Conservation (phyloP, 352 stramenopile species). For the Pythium insidiosum region DNA sequence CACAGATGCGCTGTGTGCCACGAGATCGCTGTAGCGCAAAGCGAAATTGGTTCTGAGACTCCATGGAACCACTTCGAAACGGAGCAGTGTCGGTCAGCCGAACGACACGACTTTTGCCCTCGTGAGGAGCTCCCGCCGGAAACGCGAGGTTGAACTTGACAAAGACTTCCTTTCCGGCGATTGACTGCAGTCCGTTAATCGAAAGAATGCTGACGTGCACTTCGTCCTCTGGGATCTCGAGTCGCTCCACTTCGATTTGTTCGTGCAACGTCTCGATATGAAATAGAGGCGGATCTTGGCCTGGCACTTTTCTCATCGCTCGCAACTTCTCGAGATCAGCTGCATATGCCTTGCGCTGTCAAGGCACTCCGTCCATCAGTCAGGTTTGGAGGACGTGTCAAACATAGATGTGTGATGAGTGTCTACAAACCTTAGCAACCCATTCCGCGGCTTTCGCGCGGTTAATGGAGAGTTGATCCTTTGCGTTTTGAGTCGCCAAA, state of each 20-base stretch:
- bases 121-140: constrained; percentile 38
- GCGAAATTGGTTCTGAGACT: constrained; percentile 20
- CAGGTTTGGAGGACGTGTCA: neutral
- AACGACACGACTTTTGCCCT: constrained; percentile 43
- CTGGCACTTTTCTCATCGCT: constrained; percentile 31
- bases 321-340: constrained; percentile 39
- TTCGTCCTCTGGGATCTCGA: constrained; percentile 36
- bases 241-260: constrained; percentile 36
- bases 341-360: constrained; percentile 53
- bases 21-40: constrained; percentile 52
- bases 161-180: constrained; percentile 42
- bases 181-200: constrained; percentile 30
- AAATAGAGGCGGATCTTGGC: constrained; percentile 41
- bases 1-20: constrained; percentile 65
- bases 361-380: neutral
- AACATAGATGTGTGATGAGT: neutral
- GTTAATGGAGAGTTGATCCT: constrained; percentile 37
- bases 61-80: constrained; percentile 17
- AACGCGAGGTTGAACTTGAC: constrained; percentile 76
- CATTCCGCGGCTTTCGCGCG: constrained; percentile 42
- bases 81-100: constrained; percentile 21
- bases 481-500: constrained; percentile 31
- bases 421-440: constrained; percentile 36
- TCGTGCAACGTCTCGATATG: constrained; percentile 25
- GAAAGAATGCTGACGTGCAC: constrained; percentile 40